Evolutionary conservation across 2,329 filamentous ascomycete genomes (phyloP), one percentile per base, ranked within the genome.

Genomic region (Aureobasidium sp.): DNA sequence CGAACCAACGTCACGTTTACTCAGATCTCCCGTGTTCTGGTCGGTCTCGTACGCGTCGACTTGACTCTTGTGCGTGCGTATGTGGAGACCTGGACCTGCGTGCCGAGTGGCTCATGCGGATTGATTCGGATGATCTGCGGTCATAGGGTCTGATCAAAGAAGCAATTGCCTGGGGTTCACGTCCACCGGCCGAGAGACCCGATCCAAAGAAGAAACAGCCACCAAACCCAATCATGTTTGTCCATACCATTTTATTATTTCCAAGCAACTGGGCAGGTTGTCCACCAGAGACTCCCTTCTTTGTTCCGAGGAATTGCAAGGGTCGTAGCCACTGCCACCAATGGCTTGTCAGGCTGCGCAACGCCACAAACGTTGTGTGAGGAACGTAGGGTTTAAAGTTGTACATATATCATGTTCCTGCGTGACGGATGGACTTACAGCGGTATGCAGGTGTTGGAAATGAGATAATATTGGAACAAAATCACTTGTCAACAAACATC

Each of bases 261-360:
- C 42, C 31, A 45, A 56, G 52, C 11, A 15, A 31, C 41, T 58
- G 55, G 41, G 55, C 55, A 17, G 8, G n/a, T 27, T 12, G 15
- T 17, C 8, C 8, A 5, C 31, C 7, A 6, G 6, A 22, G 15
- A 17, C 25, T 15, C 15, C 27, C 37, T 8, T 58, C 37, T 14
- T 58, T 29, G 15, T 44, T 36, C 55, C 55, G 31, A 58, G 22
- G 34, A 7, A 42, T 39, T 37, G 27, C 20, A 27, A 37, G 20
- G 9, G 12, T 58, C 7, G 34, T 22, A 58, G 55, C 41, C 55
- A 48, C 55, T 39, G 20, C 20, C 55, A 31, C 14, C 1, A 27
- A 34, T 58, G 31, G 55, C 55, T 48, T 58, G 20, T 58, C 39
- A 48, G 42, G 55, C 55, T 58, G 55, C 29, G 27, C 5, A 27